A percentile compares a stretch with the other conserved stretches of the same genome.
Conservation (phyloP, 2,329 filamentous ascomycete genomes). For the Plenodomus lindquistii region DNA sequence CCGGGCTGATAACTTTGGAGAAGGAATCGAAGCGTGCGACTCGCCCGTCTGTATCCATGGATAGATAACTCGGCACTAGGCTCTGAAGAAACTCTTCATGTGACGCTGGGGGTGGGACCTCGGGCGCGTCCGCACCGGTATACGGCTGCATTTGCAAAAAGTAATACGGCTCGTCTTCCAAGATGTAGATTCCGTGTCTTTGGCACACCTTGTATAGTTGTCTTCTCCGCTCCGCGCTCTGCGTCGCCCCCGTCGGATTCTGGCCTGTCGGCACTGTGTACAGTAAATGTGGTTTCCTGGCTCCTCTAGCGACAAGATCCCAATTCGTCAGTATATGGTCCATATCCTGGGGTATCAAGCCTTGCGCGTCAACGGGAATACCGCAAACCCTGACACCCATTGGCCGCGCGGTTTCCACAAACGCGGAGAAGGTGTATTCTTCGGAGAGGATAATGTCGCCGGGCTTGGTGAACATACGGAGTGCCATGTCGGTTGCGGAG, state of each 20-base stretch:
- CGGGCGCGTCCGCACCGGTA: constrained; percentile 56
- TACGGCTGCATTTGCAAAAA: constrained; percentile 88
- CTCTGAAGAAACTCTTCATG: constrained; percentile 74
- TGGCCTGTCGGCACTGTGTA: constrained; percentile 81
- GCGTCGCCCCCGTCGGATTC: constrained; percentile 88
- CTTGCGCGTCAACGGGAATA: constrained; percentile 68
- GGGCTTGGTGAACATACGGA: constrained; percentile 78
- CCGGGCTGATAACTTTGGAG: constrained; percentile 86
- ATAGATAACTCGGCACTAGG: constrained; percentile 75
- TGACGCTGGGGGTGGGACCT: constrained; percentile 60
- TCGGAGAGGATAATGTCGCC: constrained; percentile 83
- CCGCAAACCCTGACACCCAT: constrained; percentile 65
- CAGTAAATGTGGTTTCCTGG: constrained; percentile 67
- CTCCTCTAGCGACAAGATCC: constrained; percentile 59
- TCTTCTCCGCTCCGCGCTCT: constrained; percentile 66
- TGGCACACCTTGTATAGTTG: constrained; percentile 77
- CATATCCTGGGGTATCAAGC: constrained; percentile 64
- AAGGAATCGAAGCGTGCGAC: constrained; percentile 92
- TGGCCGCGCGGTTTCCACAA: constrained; percentile 66
- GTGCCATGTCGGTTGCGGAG: constrained; percentile 77
- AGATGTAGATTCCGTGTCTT: constrained; percentile 82
- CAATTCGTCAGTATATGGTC: constrained; percentile 68
- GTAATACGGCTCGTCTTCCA: constrained; percentile 95
- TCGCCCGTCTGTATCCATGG: constrained; percentile 82
- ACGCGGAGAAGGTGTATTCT: constrained; percentile 86